Conservation (phyloP, 768 basidiomycete genomes). For the Suillus luteus region DNA sequence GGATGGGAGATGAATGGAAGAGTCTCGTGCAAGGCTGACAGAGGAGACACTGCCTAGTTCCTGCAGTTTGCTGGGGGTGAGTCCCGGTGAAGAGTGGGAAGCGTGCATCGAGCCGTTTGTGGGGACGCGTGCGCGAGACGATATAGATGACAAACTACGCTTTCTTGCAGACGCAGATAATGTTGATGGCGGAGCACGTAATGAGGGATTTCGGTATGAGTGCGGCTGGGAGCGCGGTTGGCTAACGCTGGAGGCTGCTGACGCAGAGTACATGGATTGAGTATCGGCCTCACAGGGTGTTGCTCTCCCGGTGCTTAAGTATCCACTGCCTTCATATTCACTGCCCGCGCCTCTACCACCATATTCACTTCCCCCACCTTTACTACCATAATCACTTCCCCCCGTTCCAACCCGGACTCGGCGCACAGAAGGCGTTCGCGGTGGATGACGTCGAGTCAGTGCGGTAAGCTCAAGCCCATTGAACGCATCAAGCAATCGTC, state of each 20-base stretch:
- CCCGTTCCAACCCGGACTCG: slow-evolving; percentile 23
- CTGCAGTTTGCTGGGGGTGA: slow-evolving; percentile 32
- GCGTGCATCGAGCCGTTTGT: slow-evolving; percentile 26
- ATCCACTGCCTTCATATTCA: slow-evolving; percentile 25
- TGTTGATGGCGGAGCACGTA: slow-evolving; percentile 33
- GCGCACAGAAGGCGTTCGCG: slow-evolving; percentile 34
- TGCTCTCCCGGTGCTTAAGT: slow-evolving; percentile 28
- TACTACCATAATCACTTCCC: slow-evolving; percentile 28
- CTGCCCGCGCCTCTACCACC: slow-evolving; percentile 28
- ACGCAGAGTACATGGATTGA: slow-evolving; percentile 55
- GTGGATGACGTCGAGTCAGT: slow-evolving; percentile 44
- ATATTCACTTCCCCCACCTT: slow-evolving; percentile 11
- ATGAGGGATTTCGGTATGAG: slow-evolving; percentile 24
- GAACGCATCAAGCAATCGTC: slow-evolving; percentile 75
- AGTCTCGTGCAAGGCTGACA: slow-evolving; percentile 55
- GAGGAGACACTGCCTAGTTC: slow-evolving; percentile 43
- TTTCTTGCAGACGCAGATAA: slow-evolving; percentile 47
- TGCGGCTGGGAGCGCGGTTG: slow-evolving; percentile 49
- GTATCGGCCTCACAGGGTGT: slow-evolving; percentile 48
- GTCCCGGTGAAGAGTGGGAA: slow-evolving; percentile 34
- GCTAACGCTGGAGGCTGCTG: slow-evolving; percentile 50
- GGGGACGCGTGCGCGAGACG: slow-evolving; percentile 43
- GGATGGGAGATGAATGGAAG: slow-evolving; percentile 35
- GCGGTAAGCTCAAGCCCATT: slow-evolving; percentile 75
- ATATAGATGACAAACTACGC: slow-evolving; percentile 62